phyloP scores from a whole-genome alignment of 805 yeast species.

The Barnettozyma sp. region DNA sequence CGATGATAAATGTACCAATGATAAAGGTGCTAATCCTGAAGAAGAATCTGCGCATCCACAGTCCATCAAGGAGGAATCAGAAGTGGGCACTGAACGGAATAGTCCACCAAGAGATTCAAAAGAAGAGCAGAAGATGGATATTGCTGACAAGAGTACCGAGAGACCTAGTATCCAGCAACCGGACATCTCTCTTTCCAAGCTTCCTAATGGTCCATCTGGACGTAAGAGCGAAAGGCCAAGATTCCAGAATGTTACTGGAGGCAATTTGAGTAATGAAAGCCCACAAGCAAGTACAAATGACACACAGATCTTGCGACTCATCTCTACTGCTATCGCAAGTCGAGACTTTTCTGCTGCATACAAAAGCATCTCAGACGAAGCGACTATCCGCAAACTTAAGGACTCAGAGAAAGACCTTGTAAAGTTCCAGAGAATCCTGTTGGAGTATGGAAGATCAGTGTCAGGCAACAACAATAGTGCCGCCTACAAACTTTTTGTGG shows the following conservation, averaged over 20 bases:
- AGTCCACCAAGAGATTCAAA: not conserved
- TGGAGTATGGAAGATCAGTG: conserved; percentile 4
- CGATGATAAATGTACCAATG: conserved; percentile 16
- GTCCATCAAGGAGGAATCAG: conserved; percentile 7
- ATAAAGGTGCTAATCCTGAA: conserved; percentile 5
- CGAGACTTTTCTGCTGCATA: not conserved
- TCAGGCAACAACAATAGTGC: not conserved
- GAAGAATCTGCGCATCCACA: too few species aligned
- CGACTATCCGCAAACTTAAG: conserved; percentile 1
- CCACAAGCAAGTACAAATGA: not conserved
- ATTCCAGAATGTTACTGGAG: conserved; percentile 8
- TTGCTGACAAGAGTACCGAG: not conserved
- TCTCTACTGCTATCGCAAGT: conserved; percentile 1
- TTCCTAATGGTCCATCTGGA: conserved; percentile 8
- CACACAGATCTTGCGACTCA: not conserved
- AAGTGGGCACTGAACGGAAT: conserved; percentile 8
- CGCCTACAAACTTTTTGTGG: conserved; percentile 2
- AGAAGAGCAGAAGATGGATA: not conserved
- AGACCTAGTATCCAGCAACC: not conserved
- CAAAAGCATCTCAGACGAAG: not conserved
- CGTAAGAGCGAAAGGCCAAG: conserved; percentile 1
- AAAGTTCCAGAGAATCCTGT: not conserved
- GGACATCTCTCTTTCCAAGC: not conserved
- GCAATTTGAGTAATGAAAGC: not conserved
- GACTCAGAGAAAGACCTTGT: not conserved